A percentile compares a stretch with the other conserved stretches of the same genome.
Evolutionary conservation across 371 early-diverging fungal species (phyloP).

Genomic region (Mortierella sp.): DNA sequence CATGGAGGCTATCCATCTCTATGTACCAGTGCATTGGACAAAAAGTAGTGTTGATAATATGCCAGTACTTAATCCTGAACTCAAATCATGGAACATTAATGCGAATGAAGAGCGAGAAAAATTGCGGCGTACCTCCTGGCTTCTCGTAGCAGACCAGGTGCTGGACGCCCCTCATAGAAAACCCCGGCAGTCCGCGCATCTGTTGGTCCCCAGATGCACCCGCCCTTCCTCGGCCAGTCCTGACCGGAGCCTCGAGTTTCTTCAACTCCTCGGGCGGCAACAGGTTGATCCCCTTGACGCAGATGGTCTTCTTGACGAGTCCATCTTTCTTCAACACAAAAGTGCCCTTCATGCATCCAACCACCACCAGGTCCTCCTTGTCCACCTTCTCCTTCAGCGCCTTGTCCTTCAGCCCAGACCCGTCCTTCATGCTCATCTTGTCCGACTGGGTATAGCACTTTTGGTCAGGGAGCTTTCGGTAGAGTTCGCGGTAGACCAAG

Average conservation of each 20-base stretch:
- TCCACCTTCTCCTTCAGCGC: conserved; percentile 23
- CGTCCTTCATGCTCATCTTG: conserved; percentile 31
- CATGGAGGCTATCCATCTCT: conserved; percentile 26
- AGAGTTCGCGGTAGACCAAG: conserved; percentile 82
- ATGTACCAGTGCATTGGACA: not conserved
- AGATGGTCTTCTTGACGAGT: conserved; percentile 72
- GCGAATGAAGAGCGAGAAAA: not conserved
- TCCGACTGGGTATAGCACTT: conserved; percentile 43
- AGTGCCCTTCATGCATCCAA: conserved; percentile 57
- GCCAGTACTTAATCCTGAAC: not conserved
- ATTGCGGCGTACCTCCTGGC: conserved; percentile 23
- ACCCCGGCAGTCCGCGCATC: not conserved
- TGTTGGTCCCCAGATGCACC: too few relatives aligned
- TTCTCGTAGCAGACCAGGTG: conserved; percentile 46
- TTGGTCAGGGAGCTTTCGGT: conserved; percentile 60
- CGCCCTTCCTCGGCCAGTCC: too few relatives aligned
- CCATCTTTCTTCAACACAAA: conserved; percentile 71
- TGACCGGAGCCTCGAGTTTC: too few relatives aligned
- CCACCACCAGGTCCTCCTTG: conserved; percentile 33
- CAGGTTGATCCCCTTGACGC: conserved; percentile 56
- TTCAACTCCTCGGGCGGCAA: conserved; percentile 14
- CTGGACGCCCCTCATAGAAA: conserved; percentile 16
- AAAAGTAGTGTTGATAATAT: not conserved
- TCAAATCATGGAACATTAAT: too few relatives aligned
- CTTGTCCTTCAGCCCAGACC: conserved; percentile 26